Conservation (phyloP, 1,284 basidiomycete genomes). For the Puccinia hordei region DNA sequence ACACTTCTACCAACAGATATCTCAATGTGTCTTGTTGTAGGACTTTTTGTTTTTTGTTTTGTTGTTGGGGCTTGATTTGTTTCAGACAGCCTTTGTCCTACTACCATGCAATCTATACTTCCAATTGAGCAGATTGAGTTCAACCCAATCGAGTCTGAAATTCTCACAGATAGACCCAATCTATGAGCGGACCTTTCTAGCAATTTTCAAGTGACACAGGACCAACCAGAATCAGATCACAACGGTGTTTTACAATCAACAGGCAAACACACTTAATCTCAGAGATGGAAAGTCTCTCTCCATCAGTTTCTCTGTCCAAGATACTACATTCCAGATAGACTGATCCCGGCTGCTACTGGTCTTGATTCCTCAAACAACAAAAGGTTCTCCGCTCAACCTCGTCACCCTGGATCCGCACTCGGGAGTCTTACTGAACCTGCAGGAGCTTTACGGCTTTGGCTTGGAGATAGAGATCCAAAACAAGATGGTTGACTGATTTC, state of each 20-base stretch:
- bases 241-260: constrained; percentile 32
- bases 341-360: background rate
- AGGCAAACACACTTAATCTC: constrained; percentile 1
- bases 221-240: constrained; percentile 31
- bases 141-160: background rate
- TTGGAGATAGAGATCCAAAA: constrained; percentile 6
- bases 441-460: constrained; percentile 35
- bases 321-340: background rate
- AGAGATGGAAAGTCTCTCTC: constrained; percentile 16
- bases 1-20: too few species aligned
- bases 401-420: constrained; percentile 37
- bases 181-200: constrained; percentile 10
- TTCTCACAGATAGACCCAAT: background rate
- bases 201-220: constrained; percentile 32
- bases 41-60: too few species aligned
- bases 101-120: constrained; percentile 49
- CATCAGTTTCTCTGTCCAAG: too few species aligned
- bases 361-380: too few species aligned
- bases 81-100: constrained; percentile 43
- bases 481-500: constrained; percentile 26
- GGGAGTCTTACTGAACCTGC: constrained; percentile 19
- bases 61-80: too few species aligned
- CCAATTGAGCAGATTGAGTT: background rate
- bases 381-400: constrained; percentile 17
- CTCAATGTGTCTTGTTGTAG: too few species aligned